phyloP scores from a whole-genome alignment of 177 flowering plant species.

The Tripterygium wilfordii region DNA sequence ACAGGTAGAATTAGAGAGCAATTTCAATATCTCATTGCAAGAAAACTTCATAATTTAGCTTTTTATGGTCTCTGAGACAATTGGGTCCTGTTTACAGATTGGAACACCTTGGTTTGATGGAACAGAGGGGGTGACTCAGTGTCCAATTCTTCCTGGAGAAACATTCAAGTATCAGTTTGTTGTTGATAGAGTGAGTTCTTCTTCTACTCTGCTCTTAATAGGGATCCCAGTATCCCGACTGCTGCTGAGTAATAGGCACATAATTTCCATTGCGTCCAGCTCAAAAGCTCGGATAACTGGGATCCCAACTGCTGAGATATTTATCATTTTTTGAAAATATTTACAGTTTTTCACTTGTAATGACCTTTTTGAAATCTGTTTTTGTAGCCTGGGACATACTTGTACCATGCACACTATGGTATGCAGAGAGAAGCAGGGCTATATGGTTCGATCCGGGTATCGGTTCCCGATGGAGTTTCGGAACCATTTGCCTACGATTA shows the following conservation, averaged over 20 bases:
- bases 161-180: conserved; percentile 66
- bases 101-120: conserved; percentile 95
- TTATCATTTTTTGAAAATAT: too few species aligned
- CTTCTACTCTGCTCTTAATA: too few species aligned
- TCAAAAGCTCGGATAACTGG: too few species aligned
- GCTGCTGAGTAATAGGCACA: too few species aligned
- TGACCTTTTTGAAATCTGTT: too few species aligned
- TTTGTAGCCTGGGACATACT: conserved; percentile 78
- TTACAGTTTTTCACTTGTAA: too few species aligned
- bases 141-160: conserved; percentile 81
- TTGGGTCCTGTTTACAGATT: conserved; percentile 47
- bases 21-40: too few species aligned
- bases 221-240: too few species aligned
- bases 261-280: too few species aligned
- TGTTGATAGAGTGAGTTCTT: conserved; percentile 63
- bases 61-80: too few species aligned
- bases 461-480: conserved; percentile 38
- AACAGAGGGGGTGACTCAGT: conserved; percentile 89
- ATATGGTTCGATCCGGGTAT: conserved; percentile 62
- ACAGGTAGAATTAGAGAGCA: conserved; percentile 67
- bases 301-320: too few species aligned
- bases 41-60: too few species aligned
- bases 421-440: conserved; percentile 88
- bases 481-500: conserved; percentile 78
- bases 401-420: conserved; percentile 91